phyloP scores from a whole-genome alignment of 208 protist genomes.

The Trypanosoma mega region DNA sequence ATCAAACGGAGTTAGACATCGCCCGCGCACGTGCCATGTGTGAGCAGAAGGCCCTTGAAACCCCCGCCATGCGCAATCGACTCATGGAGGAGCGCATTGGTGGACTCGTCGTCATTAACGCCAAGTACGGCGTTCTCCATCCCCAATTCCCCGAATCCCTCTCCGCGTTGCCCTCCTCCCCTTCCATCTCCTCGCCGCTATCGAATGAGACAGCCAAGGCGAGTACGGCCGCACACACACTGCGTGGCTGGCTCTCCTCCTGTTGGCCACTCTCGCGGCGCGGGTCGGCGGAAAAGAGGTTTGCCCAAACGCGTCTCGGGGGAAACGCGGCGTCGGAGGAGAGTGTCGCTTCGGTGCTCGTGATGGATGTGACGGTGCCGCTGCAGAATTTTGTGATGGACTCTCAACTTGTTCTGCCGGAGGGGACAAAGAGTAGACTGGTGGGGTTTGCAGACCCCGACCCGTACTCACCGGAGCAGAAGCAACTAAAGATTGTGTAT shows the following conservation, averaged over 20 bases:
- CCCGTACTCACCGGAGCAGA: slow-evolving; percentile 80
- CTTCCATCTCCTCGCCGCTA: too few relatives aligned
- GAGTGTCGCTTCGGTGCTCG: slow-evolving; percentile 39
- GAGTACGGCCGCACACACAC: too few relatives aligned
- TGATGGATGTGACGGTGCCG: slow-evolving; percentile 84
- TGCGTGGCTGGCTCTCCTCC: too few relatives aligned
- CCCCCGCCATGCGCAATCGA: slow-evolving; percentile 38
- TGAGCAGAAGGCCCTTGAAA: slow-evolving; percentile 74
- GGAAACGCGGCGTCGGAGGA: slow-evolving; percentile 10
- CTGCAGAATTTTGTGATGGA: slow-evolving; percentile 84
- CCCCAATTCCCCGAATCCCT: slow-evolving; percentile 52
- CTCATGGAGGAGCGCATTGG: slow-evolving; percentile 60
- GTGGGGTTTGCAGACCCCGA: slow-evolving; percentile 87
- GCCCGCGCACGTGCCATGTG: slow-evolving; percentile 56
- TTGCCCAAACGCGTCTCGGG: too few relatives aligned
- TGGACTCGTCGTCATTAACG: slow-evolving; percentile 87
- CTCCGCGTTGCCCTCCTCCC: too few relatives aligned
- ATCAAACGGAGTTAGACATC: slow-evolving; percentile 75
- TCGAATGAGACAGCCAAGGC: slow-evolving; percentile 7
- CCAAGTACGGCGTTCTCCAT: slow-evolving; percentile 79
- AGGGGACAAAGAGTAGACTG: slow-evolving; percentile 63
- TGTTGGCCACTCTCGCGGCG: too few relatives aligned
- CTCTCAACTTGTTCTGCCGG: slow-evolving; percentile 69
- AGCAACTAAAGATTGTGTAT: slow-evolving; percentile 84
- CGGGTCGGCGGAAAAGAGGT: too few relatives aligned